Base-by-base conservation (phyloP, 495 filamentous ascomycete genomes). In the Neurospora sp. region DNA sequence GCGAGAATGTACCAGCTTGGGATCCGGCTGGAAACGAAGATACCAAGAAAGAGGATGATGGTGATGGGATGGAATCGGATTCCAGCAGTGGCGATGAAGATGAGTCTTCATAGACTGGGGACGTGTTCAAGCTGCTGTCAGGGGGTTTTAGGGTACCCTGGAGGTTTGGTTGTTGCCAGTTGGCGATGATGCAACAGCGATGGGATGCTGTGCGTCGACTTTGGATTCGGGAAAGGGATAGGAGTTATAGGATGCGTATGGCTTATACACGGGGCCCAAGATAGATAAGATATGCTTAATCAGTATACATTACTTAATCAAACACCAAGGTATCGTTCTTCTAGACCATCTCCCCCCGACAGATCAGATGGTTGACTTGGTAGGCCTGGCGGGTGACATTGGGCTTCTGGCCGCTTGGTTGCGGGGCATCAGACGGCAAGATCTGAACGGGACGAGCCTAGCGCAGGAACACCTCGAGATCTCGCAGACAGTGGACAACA, bases 1-100 rank as follows among this genome's bases (percentile, higher is more conserved):
- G 90, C 79, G 88, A 88, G 72, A 80, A 85, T 31, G 82, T 85
- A 35, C 65, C 44, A 8, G 72, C 73, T n/a, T 85, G 83, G 82
- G 53, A 72, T 71, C 74, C 78, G 3, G 76, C 69, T 48, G 48
- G 48, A 27, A 22, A 14, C 4, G 72, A 75, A 38, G 65, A 37
- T 40, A 61, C n/a, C 3, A 68, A 45, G 44, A 73, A 68, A 10
- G 41, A 73, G 9, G 73, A 69, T 9, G 76, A 31, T 27, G 74
- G 38, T n/a, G 73, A 74, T 4, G 77, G 53, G 41, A 27, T 73
- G 37, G 69, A 77, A 53, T 80, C 73, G 44, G 76, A 78, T 70
- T 80, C 78, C 68, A 81, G 79, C 70, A 84, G 81, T 41, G 76
- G 77, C 59, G 76, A 76, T 27, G 77, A 80, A 31, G 72, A 76